Conservation (phyloP, 441 rosid species). For the Flueggea neowawraea region DNA sequence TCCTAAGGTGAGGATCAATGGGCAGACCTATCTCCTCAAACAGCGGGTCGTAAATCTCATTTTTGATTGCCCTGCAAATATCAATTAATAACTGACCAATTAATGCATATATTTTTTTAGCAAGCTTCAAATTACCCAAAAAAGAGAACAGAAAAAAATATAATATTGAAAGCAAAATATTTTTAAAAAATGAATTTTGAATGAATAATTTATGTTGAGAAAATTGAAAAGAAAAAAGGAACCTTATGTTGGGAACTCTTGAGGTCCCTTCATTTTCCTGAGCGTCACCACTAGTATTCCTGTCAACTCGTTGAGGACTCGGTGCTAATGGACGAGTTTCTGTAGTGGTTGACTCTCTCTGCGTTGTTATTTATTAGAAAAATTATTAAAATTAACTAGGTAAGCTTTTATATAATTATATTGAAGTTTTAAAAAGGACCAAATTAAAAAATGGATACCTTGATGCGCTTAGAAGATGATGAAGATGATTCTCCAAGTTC, state of each 20-base stretch:
- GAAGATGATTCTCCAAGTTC: neutral
- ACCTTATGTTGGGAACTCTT: neutral
- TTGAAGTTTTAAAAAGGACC: neutral
- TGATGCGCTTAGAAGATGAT: neutral
- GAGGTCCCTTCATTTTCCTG: neutral
- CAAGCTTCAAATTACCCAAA: no score
- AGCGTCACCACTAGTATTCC: neutral
- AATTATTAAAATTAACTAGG: neutral
- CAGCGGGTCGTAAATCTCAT: conserved; percentile 22
- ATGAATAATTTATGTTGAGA: no score
- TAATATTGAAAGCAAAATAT: no score
- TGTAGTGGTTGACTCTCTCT: no score
- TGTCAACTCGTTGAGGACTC: no score
- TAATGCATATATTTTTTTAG: neutral
- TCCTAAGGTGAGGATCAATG: conserved; percentile 27
- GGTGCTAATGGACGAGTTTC: no score
- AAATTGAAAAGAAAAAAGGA: no score
- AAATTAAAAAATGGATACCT: neutral
- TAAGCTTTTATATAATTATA: neutral
- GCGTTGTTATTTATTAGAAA: neutral
- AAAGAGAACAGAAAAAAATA: no score
- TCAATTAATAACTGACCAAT: no score
- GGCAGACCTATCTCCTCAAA: conserved; percentile 20
- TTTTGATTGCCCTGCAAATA: conserved; percentile 10
- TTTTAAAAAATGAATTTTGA: no score